These are phyloP conservation scores for Ophiosphaerella narmari DNA, from an alignment of 2,329 filamentous ascomycete species.

Conservation along the genomic window DNA sequence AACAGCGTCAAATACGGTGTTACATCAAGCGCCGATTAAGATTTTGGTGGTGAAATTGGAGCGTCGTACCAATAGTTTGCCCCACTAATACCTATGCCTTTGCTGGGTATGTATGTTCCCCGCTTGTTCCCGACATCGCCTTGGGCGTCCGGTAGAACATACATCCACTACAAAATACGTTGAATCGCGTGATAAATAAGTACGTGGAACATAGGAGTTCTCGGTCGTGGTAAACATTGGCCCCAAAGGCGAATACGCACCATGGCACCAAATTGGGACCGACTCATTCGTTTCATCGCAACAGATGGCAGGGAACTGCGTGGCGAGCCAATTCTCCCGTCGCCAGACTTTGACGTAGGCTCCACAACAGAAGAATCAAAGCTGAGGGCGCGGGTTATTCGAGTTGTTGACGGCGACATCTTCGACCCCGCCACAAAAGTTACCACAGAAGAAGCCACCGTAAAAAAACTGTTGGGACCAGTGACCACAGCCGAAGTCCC, in stretches of 20 bases:
- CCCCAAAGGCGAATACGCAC: not conserved
- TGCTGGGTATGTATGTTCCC: not conserved
- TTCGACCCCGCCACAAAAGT: slow-evolving; percentile 57
- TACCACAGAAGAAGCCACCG: slow-evolving; percentile 59
- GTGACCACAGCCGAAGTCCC: slow-evolving; percentile 58
- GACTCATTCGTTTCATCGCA: slow-evolving; percentile 61
- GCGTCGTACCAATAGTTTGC: too few species aligned
- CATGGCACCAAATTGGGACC: slow-evolving; percentile 50
- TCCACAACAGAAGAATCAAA: slow-evolving; percentile 52
- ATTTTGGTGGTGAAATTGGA: too few species aligned
- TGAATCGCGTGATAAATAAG: not conserved
- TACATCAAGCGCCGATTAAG: slow-evolving; percentile 5
- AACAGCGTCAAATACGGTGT: not conserved
- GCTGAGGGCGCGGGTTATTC: slow-evolving; percentile 59
- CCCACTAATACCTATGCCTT: too few species aligned
- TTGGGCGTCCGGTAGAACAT: slow-evolving; percentile 19
- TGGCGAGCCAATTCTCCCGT: slow-evolving; percentile 58
- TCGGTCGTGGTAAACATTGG: too few species aligned
- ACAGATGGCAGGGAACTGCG: slow-evolving; percentile 56
- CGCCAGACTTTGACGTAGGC: slow-evolving; percentile 55
- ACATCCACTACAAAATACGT: slow-evolving; percentile 18
- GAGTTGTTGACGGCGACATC: slow-evolving; percentile 52
- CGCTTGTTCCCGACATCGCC: slow-evolving; percentile 20
- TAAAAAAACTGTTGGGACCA: slow-evolving; percentile 60
- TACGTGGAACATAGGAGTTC: not conserved